Evolutionary conservation across 768 basidiomycete genomes (phyloP), one percentile per base, ranked within the genome.

Genomic region (Calvatia gigantea): DNA sequence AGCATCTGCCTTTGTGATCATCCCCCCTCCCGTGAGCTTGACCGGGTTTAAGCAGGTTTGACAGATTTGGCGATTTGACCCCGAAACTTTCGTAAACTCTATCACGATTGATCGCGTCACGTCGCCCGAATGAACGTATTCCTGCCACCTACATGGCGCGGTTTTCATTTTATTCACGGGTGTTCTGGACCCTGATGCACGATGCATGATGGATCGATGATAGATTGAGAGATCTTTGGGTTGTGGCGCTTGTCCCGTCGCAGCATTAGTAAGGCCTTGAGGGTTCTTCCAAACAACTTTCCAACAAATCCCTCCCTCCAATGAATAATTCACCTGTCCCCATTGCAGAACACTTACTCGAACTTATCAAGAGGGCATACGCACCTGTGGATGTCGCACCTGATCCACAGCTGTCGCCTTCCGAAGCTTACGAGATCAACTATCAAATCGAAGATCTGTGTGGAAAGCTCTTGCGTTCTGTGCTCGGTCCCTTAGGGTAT

Each of bases 401-500:
- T 0, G 17, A 29, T 29, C 17, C 50, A 2, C 50, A 39, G 21
- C 6, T 41, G 3, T 51, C 50, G 6, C 50, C 50, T 19, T 23
- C 37, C 14, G 50, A 51, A 28, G n/a, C 25, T 12, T 27, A 41
- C 31, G 38, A 53, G 11, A 23, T 29, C 21, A 53, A 44, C 28
- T 44, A 53, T 31, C 51, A 33, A 27, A 53, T 53, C 7, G 39
- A 43, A 21, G 51, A 53, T 25, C 51, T 53, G 6, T 53, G 51
- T 33, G 41, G 39, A 1, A n/a, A 43, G 6, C 32, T 53, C 5
- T 15, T 53, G 33, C 51, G 51, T 6, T 32, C 51, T 4, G 42
- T 43, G 3, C 28, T 43, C 11, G 51, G 51, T n/a, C 51, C 51
- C 11, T 31, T 43, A n/a, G 51, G 14, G 15, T 53, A 53, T 33